A percentile compares a stretch with the other conserved stretches of the same genome.
Evolutionary conservation across 164 flowering plant genomes (phyloP).

Genomic region (Berberis thunbergii): DNA sequence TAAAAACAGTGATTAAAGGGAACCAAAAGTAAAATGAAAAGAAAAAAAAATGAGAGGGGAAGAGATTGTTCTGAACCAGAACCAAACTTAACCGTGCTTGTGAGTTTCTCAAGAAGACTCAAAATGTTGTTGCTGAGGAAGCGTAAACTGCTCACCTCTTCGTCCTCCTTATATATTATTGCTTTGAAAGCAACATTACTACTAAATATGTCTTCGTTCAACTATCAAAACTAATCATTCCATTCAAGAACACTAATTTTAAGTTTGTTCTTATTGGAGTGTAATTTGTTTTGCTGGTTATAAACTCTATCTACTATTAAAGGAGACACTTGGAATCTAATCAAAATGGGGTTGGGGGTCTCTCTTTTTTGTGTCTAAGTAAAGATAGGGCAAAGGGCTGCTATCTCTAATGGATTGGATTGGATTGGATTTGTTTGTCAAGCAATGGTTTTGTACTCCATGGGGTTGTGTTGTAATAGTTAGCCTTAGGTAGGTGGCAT

Average conservation of each 20-base stretch:
- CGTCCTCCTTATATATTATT: background rate
- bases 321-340: background rate
- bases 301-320: background rate
- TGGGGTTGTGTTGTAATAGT: no score
- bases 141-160: conserved; percentile 1
- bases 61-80: conserved; percentile 25
- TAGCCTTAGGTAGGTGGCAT: no score
- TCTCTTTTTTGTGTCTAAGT: background rate
- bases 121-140: conserved; percentile 14
- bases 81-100: conserved; percentile 15
- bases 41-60: background rate
- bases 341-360: no score
- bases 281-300: no score
- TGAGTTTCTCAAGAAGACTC: background rate
- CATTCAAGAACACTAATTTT: background rate
- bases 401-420: no score
- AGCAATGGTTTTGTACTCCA: no score
- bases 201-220: no score
- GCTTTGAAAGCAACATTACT: background rate
- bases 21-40: background rate
- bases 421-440: no score
- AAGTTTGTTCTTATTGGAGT: no score
- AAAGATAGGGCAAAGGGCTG: background rate
- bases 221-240: no score
- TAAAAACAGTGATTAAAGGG: no score